phyloP scores from a whole-genome alignment of 2,329 filamentous ascomycete genomes.

The Epichloe glyceriae region DNA sequence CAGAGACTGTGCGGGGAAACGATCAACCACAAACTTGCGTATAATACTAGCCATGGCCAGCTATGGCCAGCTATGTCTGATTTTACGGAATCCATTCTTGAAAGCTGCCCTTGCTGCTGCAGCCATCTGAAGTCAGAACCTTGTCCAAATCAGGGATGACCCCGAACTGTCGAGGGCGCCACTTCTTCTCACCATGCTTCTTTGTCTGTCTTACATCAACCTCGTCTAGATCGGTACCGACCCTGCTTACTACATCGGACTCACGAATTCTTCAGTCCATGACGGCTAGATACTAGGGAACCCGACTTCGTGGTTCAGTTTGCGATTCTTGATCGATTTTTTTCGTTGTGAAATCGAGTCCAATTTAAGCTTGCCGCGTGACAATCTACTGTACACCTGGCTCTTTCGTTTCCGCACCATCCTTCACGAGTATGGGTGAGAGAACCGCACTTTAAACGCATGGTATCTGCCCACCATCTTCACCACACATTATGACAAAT shows the following conservation, averaged over 20 bases:
- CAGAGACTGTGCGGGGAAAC: background rate
- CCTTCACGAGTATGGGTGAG: background rate
- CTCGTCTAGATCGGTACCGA: background rate
- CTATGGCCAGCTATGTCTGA: background rate
- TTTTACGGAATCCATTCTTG: background rate
- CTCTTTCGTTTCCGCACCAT: background rate
- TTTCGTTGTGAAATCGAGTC: background rate
- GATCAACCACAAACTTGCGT: background rate
- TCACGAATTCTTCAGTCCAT: background rate
- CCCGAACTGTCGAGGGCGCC: background rate
- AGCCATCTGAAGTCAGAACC: background rate
- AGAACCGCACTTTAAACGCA: background rate
- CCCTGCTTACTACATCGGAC: background rate
- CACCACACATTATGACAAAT: slow-evolving; percentile 2
- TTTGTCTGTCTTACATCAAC: background rate
- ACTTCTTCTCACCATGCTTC: background rate
- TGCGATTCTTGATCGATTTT: background rate
- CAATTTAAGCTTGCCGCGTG: background rate
- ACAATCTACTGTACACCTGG: background rate
- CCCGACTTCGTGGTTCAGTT: background rate
- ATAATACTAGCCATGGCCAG: background rate
- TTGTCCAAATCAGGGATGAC: background rate
- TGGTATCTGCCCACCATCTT: background rate
- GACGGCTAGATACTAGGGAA: background rate
- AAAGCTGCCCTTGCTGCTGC: background rate